Conservation (phyloP, 305 asterid species). For the Coffea humblotiana region DNA sequence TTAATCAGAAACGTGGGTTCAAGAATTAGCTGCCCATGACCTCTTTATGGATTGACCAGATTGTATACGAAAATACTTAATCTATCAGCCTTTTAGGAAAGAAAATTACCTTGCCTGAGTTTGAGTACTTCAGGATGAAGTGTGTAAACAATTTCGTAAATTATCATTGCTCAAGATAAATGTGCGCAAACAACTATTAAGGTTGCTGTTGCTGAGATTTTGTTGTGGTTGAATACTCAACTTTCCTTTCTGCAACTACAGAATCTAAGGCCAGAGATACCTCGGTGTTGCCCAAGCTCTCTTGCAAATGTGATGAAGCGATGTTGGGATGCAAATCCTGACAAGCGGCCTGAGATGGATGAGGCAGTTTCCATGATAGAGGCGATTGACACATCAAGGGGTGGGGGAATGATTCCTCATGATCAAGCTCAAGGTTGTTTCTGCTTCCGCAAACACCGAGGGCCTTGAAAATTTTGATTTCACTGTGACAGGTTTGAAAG, state of each 20-base stretch:
- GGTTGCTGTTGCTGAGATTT: neutral
- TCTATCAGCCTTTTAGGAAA: neutral
- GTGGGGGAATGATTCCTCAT: constrained; percentile 78
- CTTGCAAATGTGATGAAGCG: constrained; percentile 64
- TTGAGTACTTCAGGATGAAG: neutral
- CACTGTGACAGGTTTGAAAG: constrained; percentile 4
- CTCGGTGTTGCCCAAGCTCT: constrained; percentile 72
- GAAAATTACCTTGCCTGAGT: neutral
- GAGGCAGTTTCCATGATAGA: constrained; percentile 65
- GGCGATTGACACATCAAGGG: constrained; percentile 69
- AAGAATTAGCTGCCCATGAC: neutral
- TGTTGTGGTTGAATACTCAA: neutral
- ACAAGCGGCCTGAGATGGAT: constrained; percentile 79
- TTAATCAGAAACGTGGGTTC: neutral
- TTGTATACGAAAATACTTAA: neutral
- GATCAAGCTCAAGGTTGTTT: constrained; percentile 60
- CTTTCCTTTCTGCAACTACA: constrained; percentile 20
- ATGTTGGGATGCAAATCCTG: constrained; percentile 74
- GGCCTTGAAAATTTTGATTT: constrained; percentile 40
- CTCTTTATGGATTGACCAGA: neutral
- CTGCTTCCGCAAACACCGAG: constrained; percentile 54
- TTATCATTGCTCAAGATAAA: neutral
- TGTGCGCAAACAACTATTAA: neutral
- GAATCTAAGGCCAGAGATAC: constrained; percentile 80
- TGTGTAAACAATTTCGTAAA: too few species aligned